These are phyloP conservation scores for Hypoxylon sp. DNA, from an alignment of 2,329 filamentous ascomycete species.

Conservation along the genomic window DNA sequence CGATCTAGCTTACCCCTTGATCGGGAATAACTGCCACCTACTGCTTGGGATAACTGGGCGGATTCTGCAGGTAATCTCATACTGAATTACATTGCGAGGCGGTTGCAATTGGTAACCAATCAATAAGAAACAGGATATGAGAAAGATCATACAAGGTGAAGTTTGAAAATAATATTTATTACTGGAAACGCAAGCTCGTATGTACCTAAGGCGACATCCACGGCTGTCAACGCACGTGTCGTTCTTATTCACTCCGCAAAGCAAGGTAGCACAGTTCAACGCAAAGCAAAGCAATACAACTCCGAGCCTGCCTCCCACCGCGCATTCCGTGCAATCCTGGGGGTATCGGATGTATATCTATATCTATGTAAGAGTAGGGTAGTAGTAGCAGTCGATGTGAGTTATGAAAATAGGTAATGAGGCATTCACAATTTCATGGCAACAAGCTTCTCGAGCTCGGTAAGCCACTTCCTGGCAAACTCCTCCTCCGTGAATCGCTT, in stretches of 20 bases:
- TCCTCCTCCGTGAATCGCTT: conserved; percentile 89
- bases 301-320: conserved; percentile 38
- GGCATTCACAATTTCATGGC: conserved; percentile 52
- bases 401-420: conserved; percentile 2
- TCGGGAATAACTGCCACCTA: background rate
- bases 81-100: background rate
- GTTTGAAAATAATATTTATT: conserved; percentile 6
- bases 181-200: conserved; percentile 2
- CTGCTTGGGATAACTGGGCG: background rate
- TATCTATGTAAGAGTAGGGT: conserved; percentile 30
- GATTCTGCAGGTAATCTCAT: background rate
- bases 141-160: background rate
- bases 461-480: conserved; percentile 84
- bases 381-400: conserved; percentile 15
- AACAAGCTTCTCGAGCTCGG: conserved; percentile 81
- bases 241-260: background rate
- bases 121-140: background rate
- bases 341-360: conserved; percentile 43
- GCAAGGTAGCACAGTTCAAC: conserved; percentile 11
- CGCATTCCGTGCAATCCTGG: conserved; percentile 33
- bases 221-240: background rate
- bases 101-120: background rate
- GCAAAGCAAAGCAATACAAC: conserved; percentile 33
- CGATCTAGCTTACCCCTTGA: background rate
- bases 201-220: background rate